phyloP scores from a whole-genome alignment of 202 grass and related monocot species.

The Panicum hallii region DNA sequence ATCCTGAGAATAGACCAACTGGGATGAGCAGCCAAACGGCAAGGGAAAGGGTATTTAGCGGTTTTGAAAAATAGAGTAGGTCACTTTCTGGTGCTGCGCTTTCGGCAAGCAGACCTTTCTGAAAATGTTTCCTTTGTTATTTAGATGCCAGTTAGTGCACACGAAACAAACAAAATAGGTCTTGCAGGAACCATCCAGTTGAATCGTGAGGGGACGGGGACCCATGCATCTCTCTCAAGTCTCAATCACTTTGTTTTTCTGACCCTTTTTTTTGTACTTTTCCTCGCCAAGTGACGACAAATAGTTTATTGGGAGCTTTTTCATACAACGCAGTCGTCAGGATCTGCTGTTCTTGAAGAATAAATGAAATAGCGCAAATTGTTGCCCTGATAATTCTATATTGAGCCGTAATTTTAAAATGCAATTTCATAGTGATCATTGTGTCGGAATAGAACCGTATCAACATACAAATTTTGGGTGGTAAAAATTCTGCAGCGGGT shows the following conservation, averaged over 20 bases:
- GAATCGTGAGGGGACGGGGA: background rate
- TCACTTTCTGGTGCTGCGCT: constrained; percentile 38
- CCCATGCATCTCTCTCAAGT: background rate
- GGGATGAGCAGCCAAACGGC: constrained; percentile 10
- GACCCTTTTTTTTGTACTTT: background rate
- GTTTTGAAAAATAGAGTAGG: constrained; percentile 4
- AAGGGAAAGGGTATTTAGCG: background rate
- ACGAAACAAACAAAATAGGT: constrained; percentile 4
- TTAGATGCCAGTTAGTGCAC: background rate
- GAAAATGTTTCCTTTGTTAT: background rate
- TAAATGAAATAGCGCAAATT: background rate
- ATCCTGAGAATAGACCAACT: constrained; percentile 30
- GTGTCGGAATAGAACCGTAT: background rate
- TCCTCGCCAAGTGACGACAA: background rate
- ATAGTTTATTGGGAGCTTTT: background rate
- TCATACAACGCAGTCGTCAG: background rate
- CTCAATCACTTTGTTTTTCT: background rate
- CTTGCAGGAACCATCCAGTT: background rate
- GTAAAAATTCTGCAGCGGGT: background rate
- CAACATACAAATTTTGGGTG: background rate
- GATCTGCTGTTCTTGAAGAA: background rate
- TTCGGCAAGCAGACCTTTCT: constrained; percentile 34
- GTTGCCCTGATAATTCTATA: background rate
- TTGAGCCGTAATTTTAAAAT: background rate
- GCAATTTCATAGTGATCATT: background rate